Evolutionary conservation across 495 filamentous ascomycete genomes (phyloP).

Genomic region (Penicillium pancosmium): DNA sequence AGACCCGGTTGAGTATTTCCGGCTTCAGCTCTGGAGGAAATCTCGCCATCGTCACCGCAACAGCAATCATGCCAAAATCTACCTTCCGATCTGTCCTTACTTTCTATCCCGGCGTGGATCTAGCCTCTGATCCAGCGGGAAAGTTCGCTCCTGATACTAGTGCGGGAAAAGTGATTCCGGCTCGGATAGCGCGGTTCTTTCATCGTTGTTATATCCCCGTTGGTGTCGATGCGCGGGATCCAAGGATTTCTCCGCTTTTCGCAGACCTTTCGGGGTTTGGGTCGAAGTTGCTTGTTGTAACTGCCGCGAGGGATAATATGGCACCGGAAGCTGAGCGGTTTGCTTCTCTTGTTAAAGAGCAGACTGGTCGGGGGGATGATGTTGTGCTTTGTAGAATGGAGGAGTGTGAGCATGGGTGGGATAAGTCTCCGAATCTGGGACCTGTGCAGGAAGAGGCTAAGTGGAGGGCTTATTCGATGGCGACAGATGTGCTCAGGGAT

Average conservation of each 20-base stretch:
- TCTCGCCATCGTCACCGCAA: not conserved
- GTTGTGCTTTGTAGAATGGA: not conserved
- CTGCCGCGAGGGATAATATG: conserved; percentile 4
- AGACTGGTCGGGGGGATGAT: not conserved
- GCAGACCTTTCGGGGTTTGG: not conserved
- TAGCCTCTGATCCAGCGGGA: not conserved
- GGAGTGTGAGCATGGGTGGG: not conserved
- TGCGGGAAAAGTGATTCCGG: not conserved
- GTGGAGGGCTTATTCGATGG: not conserved
- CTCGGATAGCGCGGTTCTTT: not conserved
- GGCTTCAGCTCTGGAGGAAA: conserved; percentile 10
- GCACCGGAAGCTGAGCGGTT: not conserved
- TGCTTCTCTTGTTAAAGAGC: not conserved
- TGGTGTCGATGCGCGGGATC: not conserved
- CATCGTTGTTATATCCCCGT: not conserved
- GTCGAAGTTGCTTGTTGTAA: not conserved
- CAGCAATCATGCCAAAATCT: not conserved
- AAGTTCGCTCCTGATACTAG: conserved; percentile 1
- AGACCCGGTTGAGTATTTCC: not conserved
- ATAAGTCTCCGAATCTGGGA: not conserved
- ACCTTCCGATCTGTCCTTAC: not conserved
- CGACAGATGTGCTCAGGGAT: not conserved
- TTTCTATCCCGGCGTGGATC: conserved; percentile 1
- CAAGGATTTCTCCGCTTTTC: not conserved
- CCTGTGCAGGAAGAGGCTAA: not conserved